Evolutionary conservation across 2,329 filamentous ascomycete species (phyloP).

Genomic region (Fusarium phyllophilum): DNA sequence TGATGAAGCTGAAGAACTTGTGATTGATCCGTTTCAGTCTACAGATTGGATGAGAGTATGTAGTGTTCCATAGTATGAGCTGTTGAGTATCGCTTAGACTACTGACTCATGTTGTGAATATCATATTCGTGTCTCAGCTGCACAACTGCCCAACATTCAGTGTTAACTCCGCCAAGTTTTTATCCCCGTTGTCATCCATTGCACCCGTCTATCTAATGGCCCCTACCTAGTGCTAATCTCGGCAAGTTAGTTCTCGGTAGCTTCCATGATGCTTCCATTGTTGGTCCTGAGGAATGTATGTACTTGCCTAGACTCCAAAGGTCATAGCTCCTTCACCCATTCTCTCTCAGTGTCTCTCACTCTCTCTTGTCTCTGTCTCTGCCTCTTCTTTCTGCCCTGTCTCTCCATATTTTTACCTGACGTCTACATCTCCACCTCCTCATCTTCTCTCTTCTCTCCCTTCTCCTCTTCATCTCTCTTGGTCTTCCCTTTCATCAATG

Average conservation of each 20-base stretch:
- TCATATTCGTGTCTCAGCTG: not conserved
- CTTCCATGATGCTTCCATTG: constrained; percentile 27
- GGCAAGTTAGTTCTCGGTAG: constrained; percentile 17
- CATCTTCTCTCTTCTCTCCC: not conserved
- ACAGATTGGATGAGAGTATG: not conserved
- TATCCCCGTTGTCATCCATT: not conserved
- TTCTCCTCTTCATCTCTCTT: not conserved
- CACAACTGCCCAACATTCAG: not conserved
- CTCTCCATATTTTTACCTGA: constrained; percentile 5
- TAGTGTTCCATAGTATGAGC: not conserved
- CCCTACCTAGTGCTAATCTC: constrained; percentile 13
- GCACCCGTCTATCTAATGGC: not conserved
- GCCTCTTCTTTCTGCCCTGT: not conserved
- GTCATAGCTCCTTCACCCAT: constrained; percentile 18
- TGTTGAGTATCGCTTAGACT: too few species aligned
- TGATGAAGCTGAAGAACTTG: not conserved
- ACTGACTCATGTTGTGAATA: not conserved
- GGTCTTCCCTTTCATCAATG: not conserved
- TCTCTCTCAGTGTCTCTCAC: not conserved
- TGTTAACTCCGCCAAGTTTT: not conserved
- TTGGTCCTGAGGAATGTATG: constrained; percentile 10
- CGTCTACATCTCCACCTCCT: constrained; percentile 2
- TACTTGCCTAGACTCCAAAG: constrained; percentile 5
- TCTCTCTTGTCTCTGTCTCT: not conserved
- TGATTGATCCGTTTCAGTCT: not conserved